Base-by-base conservation (phyloP, 2,329 filamentous ascomycete species). In the Davidsoniella neocaledoniae region DNA sequence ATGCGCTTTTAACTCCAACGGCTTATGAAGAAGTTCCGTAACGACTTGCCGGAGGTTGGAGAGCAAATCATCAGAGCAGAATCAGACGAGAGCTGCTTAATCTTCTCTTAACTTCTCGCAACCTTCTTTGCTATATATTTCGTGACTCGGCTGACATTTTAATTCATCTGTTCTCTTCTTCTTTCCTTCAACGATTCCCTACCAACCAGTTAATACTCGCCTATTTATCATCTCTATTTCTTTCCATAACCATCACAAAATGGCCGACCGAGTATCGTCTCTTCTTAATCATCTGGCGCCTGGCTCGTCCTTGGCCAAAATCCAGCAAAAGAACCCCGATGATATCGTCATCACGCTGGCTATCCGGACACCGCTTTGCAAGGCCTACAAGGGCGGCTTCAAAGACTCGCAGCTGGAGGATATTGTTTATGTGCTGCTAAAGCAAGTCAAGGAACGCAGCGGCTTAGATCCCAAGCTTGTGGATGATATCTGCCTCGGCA, bases 341-440 rank as follows among this genome's bases (percentile, higher is more conserved):
- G 91, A 98, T 70, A 75, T 98, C 49, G 91, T 98, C 63, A 94
- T 96, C 62, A 98, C 91, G 6, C 77, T 93, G 52, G 90, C 90
- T 25, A 72, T 88, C 59, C 84, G 91, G 51, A 95, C 90, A 25
- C 87, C 91, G 0, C 74, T 98, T 55, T 74, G 82, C 62, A 96
- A 95, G 70, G 87, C 77, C 48, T 74, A 74, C 64, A 95, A 94
- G 74, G 90, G 91, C 56, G 86, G 87, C 40, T 83, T 98, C 72
- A 96, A 95, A 72, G 90, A 98, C 64, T 93, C 87, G 5, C 76
- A 75, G 39, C 77, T 96, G 55, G 91, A 98, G 65, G 90, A 81
- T 66, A 72, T 98, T 51, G 64, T 94, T 54, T 86, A 87, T 62
- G 79, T 86, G 53, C 71, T 94, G 45, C 69, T 96, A 58, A 84